Evolutionary conservation across 352 stramenopile genomes (phyloP).

Genomic region (Globisporangium splendens): DNA sequence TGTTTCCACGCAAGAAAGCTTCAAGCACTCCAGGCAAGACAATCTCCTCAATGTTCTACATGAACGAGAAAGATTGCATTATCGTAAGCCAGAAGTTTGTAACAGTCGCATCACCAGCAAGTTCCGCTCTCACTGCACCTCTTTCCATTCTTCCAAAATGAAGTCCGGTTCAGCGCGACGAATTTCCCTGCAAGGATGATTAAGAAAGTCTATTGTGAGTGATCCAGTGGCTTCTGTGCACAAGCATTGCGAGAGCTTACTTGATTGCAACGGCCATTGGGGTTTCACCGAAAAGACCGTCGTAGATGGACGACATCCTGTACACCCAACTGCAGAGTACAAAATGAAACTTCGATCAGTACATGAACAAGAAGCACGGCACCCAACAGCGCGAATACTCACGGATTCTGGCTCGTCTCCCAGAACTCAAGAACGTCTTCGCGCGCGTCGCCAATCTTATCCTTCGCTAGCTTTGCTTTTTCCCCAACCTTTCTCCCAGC

Average conservation of each 20-base stretch:
- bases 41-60: slow-evolving; percentile 88
- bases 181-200: slow-evolving; percentile 67
- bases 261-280: slow-evolving; percentile 93
- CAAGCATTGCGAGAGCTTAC: slow-evolving; percentile 14
- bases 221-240: too few species aligned
- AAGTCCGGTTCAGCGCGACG: slow-evolving; percentile 96
- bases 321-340: slow-evolving; percentile 87
- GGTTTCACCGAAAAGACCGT: slow-evolving; percentile 96
- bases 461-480: slow-evolving; percentile 69
- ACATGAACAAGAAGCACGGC: neutral
- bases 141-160: slow-evolving; percentile 95
- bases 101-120: neutral
- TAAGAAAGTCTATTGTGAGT: neutral
- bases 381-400: neutral
- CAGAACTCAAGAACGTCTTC: slow-evolving; percentile 92
- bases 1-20: slow-evolving; percentile 94
- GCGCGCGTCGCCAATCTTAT: slow-evolving; percentile 78
- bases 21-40: slow-evolving; percentile 94
- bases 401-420: slow-evolving; percentile 98
- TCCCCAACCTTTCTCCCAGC: slow-evolving; percentile 68
- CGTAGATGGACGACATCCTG: slow-evolving; percentile 96
- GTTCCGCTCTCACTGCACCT: slow-evolving; percentile 25
- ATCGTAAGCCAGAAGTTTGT: neutral
- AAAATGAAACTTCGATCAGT: slow-evolving; percentile 1
- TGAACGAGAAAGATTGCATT: neutral